phyloP scores from a whole-genome alignment of 306 rosid species.

The Cucurbita argyrosperma region DNA sequence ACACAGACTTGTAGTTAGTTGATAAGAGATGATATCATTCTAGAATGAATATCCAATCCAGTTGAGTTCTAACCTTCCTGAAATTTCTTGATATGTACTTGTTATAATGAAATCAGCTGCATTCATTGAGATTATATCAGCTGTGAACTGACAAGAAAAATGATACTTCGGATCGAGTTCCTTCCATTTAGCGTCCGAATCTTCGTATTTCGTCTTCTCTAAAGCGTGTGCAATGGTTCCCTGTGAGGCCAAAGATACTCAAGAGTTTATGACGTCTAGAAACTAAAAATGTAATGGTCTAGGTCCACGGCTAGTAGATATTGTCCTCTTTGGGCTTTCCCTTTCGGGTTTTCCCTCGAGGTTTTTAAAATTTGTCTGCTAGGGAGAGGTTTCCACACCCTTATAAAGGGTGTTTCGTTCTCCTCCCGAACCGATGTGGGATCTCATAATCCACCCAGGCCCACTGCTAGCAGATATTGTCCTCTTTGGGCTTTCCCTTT shows the following conservation, averaged over 20 bases:
- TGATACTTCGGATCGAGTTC: conserved; percentile 68
- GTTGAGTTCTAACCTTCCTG: conserved; percentile 51
- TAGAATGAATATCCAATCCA: background rate
- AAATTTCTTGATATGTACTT: conserved; percentile 83
- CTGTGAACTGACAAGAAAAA: conserved; percentile 69
- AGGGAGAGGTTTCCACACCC: too few relatives aligned
- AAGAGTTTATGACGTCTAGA: background rate
- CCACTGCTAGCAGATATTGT: too few relatives aligned
- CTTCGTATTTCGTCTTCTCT: conserved; percentile 81
- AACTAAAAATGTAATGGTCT: background rate
- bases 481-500: too few relatives aligned
- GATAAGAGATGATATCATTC: background rate
- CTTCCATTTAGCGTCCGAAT: conserved; percentile 81
- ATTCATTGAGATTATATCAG: conserved; percentile 79
- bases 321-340: too few relatives aligned
- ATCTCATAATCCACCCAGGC: too few relatives aligned
- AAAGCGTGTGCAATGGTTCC: conserved; percentile 89
- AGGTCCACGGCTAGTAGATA: too few relatives aligned
- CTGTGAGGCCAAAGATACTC: conserved; percentile 16
- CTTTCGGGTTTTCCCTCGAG: too few relatives aligned
- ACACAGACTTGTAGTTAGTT: background rate
- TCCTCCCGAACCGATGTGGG: too few relatives aligned
- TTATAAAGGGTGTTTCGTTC: too few relatives aligned
- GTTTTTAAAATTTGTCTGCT: too few relatives aligned
- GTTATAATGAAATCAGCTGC: conserved; percentile 75